Conservation (phyloP, 2,329 filamentous ascomycete species). For the Dactylellina drechsleri region DNA sequence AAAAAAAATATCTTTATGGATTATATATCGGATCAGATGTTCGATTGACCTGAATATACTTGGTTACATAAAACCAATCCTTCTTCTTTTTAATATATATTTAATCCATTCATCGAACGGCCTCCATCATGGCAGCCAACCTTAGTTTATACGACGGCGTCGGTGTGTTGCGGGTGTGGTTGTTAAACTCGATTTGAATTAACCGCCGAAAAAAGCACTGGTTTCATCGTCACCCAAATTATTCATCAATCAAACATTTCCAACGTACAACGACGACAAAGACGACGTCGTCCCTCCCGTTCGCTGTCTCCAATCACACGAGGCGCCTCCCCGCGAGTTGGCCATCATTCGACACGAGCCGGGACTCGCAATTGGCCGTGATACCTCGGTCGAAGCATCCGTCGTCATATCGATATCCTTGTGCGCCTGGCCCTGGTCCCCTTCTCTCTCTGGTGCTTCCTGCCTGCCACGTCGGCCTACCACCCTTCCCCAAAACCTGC, state of each 20-base stretch:
- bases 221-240: too few species aligned
- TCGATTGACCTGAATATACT: too few species aligned
- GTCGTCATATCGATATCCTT: neutral
- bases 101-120: too few species aligned
- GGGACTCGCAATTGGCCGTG: slow-evolving; percentile 17
- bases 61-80: too few species aligned
- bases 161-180: neutral
- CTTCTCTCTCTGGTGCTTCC: slow-evolving; percentile 1
- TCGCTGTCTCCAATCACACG: neutral
- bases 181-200: neutral
- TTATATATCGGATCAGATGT: too few species aligned
- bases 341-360: neutral
- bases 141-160: too few species aligned
- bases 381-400: slow-evolving; percentile 6
- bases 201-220: slow-evolving; percentile 30
- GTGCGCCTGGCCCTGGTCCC: slow-evolving; percentile 5
- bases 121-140: too few species aligned
- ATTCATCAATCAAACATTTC: slow-evolving; percentile 20
- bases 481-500: slow-evolving; percentile 24
- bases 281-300: slow-evolving; percentile 1
- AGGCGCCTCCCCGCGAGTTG: neutral
- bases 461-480: slow-evolving; percentile 51
- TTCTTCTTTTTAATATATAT: too few species aligned
- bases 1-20: too few species aligned
- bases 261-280: slow-evolving; percentile 3